These are phyloP conservation scores for Boletus reticulatus DNA, from an alignment of 768 basidiomycete species.

Conservation along the genomic window DNA sequence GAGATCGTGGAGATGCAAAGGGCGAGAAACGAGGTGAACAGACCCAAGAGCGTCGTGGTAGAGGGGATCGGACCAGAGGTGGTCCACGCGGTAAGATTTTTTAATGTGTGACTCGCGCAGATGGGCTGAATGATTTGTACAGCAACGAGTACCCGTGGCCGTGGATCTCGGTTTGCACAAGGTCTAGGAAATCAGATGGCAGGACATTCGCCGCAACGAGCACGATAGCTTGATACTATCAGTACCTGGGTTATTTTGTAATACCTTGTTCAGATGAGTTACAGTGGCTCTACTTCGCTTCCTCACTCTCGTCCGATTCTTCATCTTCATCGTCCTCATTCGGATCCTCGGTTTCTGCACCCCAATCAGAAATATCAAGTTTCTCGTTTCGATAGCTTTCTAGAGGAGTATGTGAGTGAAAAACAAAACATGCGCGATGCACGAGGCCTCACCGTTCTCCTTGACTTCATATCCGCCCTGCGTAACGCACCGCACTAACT, in stretches of 20 bases:
- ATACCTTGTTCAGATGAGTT: constrained; percentile 1
- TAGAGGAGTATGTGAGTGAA: constrained; percentile 20
- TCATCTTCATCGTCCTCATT: constrained; percentile 22
- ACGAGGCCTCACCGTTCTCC: constrained; percentile 47
- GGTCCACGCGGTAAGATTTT: constrained; percentile 51
- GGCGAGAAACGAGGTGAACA: constrained; percentile 81
- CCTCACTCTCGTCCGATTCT: constrained; percentile 11
- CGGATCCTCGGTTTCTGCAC: constrained; percentile 33
- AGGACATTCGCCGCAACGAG: constrained; percentile 24
- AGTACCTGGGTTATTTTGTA: not conserved
- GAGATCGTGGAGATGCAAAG: constrained; percentile 55
- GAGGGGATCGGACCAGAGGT: constrained; percentile 59
- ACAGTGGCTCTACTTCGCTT: constrained; percentile 1
- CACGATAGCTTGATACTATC: constrained; percentile 15
- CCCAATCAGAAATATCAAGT: constrained; percentile 57
- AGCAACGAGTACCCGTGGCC: constrained; percentile 56
- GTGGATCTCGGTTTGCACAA: constrained; percentile 80
- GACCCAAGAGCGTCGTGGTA: constrained; percentile 71
- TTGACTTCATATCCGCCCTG: constrained; percentile 77
- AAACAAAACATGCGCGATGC: not conserved
- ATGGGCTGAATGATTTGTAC: not conserved
- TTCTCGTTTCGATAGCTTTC: constrained; percentile 57
- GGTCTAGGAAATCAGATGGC: constrained; percentile 82
- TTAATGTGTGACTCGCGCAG: not conserved
- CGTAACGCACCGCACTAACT: constrained; percentile 64